These are phyloP conservation scores for Penicillium sp. DNA, from an alignment of 2,329 filamentous ascomycete species.

Conservation along the genomic window DNA sequence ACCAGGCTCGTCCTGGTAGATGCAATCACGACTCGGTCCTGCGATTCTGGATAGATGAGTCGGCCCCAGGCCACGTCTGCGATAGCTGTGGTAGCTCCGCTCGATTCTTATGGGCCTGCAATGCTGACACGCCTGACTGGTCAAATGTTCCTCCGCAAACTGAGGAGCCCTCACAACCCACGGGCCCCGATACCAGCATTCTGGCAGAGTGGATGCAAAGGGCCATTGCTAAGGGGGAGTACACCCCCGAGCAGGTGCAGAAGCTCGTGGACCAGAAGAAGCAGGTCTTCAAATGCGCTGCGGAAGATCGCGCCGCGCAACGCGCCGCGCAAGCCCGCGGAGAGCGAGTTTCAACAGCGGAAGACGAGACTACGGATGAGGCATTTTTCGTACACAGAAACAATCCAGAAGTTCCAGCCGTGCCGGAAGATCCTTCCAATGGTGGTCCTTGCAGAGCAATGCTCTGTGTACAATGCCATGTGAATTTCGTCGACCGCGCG, in stretches of 20 bases:
- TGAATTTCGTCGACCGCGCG: constrained; percentile 37
- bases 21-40: constrained; percentile 57
- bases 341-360: neutral
- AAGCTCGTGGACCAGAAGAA: constrained; percentile 42
- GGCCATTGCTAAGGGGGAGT: constrained; percentile 41
- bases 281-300: constrained; percentile 24
- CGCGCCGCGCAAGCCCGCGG: neutral
- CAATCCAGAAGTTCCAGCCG: neutral
- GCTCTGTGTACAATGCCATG: constrained; percentile 15
- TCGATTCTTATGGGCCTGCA: constrained; percentile 70
- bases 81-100: constrained; percentile 52
- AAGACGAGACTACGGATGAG: neutral
- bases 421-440: neutral
- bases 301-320: constrained; percentile 13
- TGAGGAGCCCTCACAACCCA: neutral
- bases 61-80: neutral
- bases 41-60: constrained; percentile 41
- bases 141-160: neutral
- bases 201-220: constrained; percentile 41
- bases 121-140: constrained; percentile 54
- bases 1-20: neutral
- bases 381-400: too few relatives aligned
- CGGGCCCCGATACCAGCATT: constrained; percentile 10
- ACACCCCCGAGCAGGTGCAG: constrained; percentile 41
- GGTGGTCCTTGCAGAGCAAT: constrained; percentile 1